These are phyloP conservation scores for Gloeopeniophorella convolvens DNA, from an alignment of 768 basidiomycete species.

Conservation along the genomic window DNA sequence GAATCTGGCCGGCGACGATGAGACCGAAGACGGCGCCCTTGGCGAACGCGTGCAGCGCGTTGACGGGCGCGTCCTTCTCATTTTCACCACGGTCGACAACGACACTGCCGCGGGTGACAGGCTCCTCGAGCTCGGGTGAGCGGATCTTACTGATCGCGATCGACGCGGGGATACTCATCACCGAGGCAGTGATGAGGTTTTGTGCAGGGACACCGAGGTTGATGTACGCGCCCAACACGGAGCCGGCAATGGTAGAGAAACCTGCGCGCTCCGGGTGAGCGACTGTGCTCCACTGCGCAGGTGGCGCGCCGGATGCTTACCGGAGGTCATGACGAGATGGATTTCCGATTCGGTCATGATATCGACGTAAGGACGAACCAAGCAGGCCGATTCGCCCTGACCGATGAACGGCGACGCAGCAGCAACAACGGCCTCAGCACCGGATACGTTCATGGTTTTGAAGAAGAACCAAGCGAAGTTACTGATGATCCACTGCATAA, in stretches of 20 bases:
- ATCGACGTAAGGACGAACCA: slow-evolving; percentile 80
- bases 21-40: slow-evolving; percentile 81
- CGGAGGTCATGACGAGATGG: slow-evolving; percentile 86
- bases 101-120: slow-evolving; percentile 76
- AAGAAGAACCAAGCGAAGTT: slow-evolving; percentile 94
- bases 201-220: slow-evolving; percentile 67
- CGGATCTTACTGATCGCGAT: slow-evolving; percentile 90
- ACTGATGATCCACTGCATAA: slow-evolving; percentile 91
- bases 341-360: slow-evolving; percentile 81
- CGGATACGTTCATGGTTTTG: slow-evolving; percentile 87
- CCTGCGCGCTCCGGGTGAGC: slow-evolving; percentile 26
- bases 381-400: slow-evolving; percentile 82
- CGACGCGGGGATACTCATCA: slow-evolving; percentile 94
- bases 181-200: slow-evolving; percentile 80
- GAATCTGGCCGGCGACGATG: slow-evolving; percentile 80
- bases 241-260: slow-evolving; percentile 91
- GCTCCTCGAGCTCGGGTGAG: slow-evolving; percentile 76
- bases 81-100: slow-evolving; percentile 71
- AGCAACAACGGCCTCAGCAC: slow-evolving; percentile 90
- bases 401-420: slow-evolving; percentile 93
- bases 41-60: slow-evolving; percentile 85
- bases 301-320: slow-evolving; percentile 27
- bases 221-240: slow-evolving; percentile 83
- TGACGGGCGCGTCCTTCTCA: slow-evolving; percentile 51
- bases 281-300: not conserved